Evolutionary conservation across 2,329 filamentous ascomycete species (phyloP), one percentile per base, ranked within the genome.

Genomic region (Ophiostoma sp.): DNA sequence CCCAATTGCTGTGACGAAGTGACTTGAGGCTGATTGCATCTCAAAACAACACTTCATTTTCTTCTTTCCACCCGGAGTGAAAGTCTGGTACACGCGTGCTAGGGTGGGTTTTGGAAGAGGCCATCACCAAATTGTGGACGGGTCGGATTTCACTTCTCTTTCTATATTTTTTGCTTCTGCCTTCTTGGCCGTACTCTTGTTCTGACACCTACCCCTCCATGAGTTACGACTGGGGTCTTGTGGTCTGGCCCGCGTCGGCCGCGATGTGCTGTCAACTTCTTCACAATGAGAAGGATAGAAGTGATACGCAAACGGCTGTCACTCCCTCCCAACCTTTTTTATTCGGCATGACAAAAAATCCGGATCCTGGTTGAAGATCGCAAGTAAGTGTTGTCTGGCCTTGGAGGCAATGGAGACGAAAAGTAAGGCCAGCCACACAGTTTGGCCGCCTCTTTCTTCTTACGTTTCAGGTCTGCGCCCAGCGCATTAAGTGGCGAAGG

Each of bases 21-120:
- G 36, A 66, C 15, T 66, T 66, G 59, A 72, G 70, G 70, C 70
- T 66, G 59, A 66, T 66, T 66, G 25, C 59, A 55, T 25, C 45
- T 55, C 45, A 48, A 71, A 72, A 72, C 59, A n/a, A 15, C n/a
- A 28, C n/a, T 45, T 31, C 15, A 9, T 25, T 55, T 22, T 28
- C 50, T 22, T n/a, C 25, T 28, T 57, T 63, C 55, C 70, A 57
- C 33, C 48, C 59, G 15, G 59, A 31, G 45, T 28, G 19, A 11
- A 72, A 42, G 28, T 39, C 15, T 66, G 70, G 59, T 72, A 63
- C 69, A 19, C 39, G 19, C 11, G 19, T n/a, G 55, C 59, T 25
- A 7, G 28, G n/a, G 57, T 45, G 57, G 42, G 39, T 52, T 72
- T 68, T 52, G 48, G 19, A 61, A 48, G 17, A 45, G 11, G 25